These are phyloP conservation scores for Leccinum boreale DNA, from an alignment of 768 basidiomycete species.

Conservation along the genomic window DNA sequence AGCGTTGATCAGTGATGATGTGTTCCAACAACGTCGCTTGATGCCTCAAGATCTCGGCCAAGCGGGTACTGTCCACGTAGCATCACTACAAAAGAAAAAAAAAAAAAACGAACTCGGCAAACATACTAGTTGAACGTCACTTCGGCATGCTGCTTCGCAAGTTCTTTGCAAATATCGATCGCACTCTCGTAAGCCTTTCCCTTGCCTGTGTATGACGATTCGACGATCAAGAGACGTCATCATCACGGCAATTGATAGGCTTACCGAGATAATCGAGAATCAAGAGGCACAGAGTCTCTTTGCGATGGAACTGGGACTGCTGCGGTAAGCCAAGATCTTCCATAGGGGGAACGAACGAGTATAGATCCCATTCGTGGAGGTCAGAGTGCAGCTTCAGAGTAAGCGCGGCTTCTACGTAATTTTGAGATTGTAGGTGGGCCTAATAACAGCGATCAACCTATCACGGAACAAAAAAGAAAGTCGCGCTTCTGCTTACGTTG, in stretches of 20 bases:
- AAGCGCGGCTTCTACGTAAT: slow-evolving; percentile 89
- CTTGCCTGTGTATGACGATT: slow-evolving; percentile 53
- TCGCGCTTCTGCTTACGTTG: slow-evolving; percentile 50
- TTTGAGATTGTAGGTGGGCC: slow-evolving; percentile 88
- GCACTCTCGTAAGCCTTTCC: slow-evolving; percentile 98
- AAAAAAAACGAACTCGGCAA: not conserved
- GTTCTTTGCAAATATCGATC: slow-evolving; percentile 88
- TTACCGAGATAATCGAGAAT: slow-evolving; percentile 92
- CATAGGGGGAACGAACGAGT: slow-evolving; percentile 79
- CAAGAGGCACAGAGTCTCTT: slow-evolving; percentile 86
- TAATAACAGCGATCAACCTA: slow-evolving; percentile 37
- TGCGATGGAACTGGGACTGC: slow-evolving; percentile 91
- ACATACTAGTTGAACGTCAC: slow-evolving; percentile 89
- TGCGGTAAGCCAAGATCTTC: slow-evolving; percentile 87
- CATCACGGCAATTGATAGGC: slow-evolving; percentile 13
- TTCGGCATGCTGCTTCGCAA: slow-evolving; percentile 83
- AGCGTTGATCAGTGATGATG: slow-evolving; percentile 78
- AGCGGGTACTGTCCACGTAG: slow-evolving; percentile 52
- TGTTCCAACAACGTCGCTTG: slow-evolving; percentile 86
- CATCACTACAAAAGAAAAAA: not conserved
- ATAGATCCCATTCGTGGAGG: slow-evolving; percentile 86
- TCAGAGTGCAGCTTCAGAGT: slow-evolving; percentile 94
- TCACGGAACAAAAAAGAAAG: not conserved
- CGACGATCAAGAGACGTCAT: slow-evolving; percentile 1
- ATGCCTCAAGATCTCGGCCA: slow-evolving; percentile 83